Evolutionary conservation across 2,329 filamentous ascomycete species (phyloP).

Genomic region (Arthrobotrys megalospora): DNA sequence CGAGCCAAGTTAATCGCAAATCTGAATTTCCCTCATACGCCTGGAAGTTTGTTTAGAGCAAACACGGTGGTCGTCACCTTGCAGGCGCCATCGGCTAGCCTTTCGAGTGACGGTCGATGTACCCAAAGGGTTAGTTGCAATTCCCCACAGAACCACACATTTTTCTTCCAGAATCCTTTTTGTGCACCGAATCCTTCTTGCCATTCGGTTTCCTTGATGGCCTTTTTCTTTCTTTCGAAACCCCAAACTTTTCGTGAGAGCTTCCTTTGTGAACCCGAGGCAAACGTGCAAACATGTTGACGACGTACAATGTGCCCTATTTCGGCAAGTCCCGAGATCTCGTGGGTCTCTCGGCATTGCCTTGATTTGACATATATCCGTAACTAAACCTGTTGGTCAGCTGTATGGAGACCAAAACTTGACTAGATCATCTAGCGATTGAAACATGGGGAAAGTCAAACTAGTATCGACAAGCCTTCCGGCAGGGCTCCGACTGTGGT

Average conservation of each 20-base stretch:
- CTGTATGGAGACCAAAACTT: slow-evolving; percentile 28
- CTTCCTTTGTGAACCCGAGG: slow-evolving; percentile 5
- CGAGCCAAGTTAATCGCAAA: slow-evolving; percentile 33
- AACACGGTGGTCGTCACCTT: slow-evolving; percentile 59
- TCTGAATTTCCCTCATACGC: slow-evolving; percentile 28
- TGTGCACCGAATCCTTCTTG: not conserved
- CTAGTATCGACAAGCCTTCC: slow-evolving; percentile 13
- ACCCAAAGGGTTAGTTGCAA: slow-evolving; percentile 31
- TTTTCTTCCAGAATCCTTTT: slow-evolving; percentile 8
- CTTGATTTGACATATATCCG: slow-evolving; percentile 41
- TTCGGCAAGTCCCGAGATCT: slow-evolving; percentile 45
- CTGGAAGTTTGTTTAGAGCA: slow-evolving; percentile 59
- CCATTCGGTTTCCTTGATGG: not conserved
- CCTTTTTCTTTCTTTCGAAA: slow-evolving; percentile 6
- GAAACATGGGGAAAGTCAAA: slow-evolving; percentile 34
- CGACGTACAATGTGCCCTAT: slow-evolving; percentile 18
- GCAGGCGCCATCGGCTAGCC: slow-evolving; percentile 52
- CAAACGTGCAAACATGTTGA: slow-evolving; percentile 12
- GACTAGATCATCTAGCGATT: slow-evolving; percentile 20
- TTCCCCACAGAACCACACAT: slow-evolving; percentile 26
- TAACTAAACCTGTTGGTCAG: slow-evolving; percentile 30
- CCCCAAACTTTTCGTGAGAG: not conserved
- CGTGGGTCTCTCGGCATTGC: slow-evolving; percentile 38
- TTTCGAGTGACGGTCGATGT: slow-evolving; percentile 5
- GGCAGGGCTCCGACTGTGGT: not conserved